These are phyloP conservation scores for Verticillium longisporum DNA, from an alignment of 2,329 filamentous ascomycete genomes.

Conservation along the genomic window DNA sequence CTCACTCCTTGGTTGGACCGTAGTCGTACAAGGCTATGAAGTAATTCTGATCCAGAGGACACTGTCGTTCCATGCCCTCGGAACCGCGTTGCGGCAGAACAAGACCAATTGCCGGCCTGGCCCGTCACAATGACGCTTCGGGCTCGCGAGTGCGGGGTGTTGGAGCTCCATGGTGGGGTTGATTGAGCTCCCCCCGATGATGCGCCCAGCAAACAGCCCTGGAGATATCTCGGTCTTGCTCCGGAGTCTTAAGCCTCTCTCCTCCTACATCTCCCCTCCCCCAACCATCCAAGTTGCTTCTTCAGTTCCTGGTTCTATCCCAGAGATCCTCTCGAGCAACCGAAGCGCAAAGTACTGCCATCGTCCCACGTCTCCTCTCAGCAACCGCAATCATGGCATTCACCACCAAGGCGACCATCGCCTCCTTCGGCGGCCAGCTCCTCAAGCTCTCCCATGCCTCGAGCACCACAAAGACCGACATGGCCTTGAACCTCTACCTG, in stretches of 20 bases:
- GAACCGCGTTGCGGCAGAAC: not conserved
- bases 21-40: no score
- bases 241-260: not conserved
- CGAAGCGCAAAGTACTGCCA: not conserved
- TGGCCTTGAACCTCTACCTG: conserved; percentile 89
- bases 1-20: no score
- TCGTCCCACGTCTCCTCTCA: not conserved
- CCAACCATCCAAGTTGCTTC: not conserved
- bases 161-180: not conserved
- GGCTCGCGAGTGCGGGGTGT: not conserved
- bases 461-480: conserved; percentile 71
- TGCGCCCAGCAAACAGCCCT: not conserved
- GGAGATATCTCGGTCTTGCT: conserved; percentile 1
- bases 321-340: not conserved
- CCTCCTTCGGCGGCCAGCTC: conserved; percentile 88
- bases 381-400: conserved; percentile 59
- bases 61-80: not conserved
- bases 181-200: not conserved
- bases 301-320: not conserved
- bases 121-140: not conserved
- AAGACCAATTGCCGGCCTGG: not conserved
- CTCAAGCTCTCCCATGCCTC: conserved; percentile 89
- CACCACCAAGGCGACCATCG: conserved; percentile 82
- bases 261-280: not conserved
- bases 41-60: no score